These are phyloP conservation scores for Bonia amplexicaulis DNA, from an alignment of 176 grass and related monocot genomes.

Conservation along the genomic window DNA sequence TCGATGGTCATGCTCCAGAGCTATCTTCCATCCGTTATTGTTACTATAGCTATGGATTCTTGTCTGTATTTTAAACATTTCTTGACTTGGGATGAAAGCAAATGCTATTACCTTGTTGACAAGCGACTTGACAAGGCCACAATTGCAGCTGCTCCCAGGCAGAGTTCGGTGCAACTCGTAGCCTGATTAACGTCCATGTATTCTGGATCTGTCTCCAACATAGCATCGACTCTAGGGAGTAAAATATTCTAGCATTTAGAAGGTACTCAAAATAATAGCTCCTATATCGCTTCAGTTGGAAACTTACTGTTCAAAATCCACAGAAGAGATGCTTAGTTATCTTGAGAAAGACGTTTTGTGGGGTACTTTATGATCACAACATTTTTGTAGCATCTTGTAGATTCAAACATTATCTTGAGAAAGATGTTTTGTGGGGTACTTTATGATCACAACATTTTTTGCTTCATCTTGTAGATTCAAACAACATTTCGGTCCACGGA, in stretches of 20 bases:
- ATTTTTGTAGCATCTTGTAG: constrained; percentile 14
- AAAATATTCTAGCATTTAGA: not conserved
- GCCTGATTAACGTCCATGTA: not conserved
- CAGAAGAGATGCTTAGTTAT: not conserved
- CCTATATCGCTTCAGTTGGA: not conserved
- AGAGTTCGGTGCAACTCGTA: not conserved
- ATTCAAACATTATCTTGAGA: not conserved
- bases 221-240: not conserved
- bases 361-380: not conserved
- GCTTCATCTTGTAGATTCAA: constrained; percentile 23
- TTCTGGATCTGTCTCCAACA: not conserved
- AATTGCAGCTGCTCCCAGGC: not conserved
- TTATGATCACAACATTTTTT: not conserved
- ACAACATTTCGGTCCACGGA: constrained; percentile 29
- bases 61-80: not conserved
- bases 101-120: not conserved
- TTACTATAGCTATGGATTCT: not conserved
- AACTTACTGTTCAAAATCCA: not conserved
- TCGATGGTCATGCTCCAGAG: not conserved
- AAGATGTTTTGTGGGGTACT: not conserved
- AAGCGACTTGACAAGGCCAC: not conserved
- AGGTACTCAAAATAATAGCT: not conserved
- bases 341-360: not conserved
- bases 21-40: not conserved
- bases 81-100: not conserved